Base-by-base conservation (phyloP, 176 grass and related monocot genomes). In the Lolium perenne region DNA sequence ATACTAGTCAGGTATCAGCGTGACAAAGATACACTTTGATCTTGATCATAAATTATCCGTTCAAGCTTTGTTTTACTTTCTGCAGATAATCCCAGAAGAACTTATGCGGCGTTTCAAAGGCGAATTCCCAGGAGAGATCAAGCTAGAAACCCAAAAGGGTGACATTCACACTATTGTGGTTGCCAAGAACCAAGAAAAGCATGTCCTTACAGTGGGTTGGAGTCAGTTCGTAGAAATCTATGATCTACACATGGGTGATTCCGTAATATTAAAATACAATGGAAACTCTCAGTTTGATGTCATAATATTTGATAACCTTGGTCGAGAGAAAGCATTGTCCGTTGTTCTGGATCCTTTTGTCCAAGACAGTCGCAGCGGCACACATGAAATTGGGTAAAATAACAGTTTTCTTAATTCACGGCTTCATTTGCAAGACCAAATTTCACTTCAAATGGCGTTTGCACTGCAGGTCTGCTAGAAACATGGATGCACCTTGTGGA, bases 121-220 rank as follows among this genome's bases (percentile, higher is more conserved):
- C 10, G 74, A 38, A 0, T 56, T 77, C 51, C n/a, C n/a, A 49
- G 12, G 11, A 73, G 70, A 74, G 71, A 74, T 74, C 71, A 8
- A 74, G 71, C 71, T 77, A 7, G 75, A 77, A 77, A 77, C 51
- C 13, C 75, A 15, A 20, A 77, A 57, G 18, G 53, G 75, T 56
- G 10, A 57, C 29, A 77, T 4, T 55, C 26, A 77, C 50, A 77
- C 51, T 77, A 20, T 77, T 77, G 26, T 10, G 29, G 74, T 77
- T 77, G 74, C 48, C 50, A 55, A 56, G 50, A 35, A 53, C 50
- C 74, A 55, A 20, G 50, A 55, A 56, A 77, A 77, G 26, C 26
- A 1, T 77, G 50, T 77, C 74, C 7, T 77, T 56, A 38, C 74
- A 77, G 4, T 11, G 7, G 74, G 49, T 38, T 77, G 74, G 74